phyloP scores from a whole-genome alignment of 129 eudicot genomes.

The Erigeron canadensis region DNA sequence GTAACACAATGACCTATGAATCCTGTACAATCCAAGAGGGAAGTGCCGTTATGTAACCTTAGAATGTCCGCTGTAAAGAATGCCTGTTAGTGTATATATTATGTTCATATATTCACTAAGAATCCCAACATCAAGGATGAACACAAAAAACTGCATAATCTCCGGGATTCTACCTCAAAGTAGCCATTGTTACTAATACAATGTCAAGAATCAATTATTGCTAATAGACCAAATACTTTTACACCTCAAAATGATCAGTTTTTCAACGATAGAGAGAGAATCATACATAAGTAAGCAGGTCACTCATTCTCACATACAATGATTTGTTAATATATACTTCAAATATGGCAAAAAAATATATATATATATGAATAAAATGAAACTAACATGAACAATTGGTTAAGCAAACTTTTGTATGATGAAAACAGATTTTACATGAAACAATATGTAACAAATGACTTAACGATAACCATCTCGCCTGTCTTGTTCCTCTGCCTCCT shows the following conservation, averaged over 20 bases:
- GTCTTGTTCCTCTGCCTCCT: conserved; percentile 94
- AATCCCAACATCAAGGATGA: neutral
- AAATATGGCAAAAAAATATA: neutral
- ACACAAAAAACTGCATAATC: neutral
- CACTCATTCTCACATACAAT: neutral
- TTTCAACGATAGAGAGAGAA: conserved; percentile 8
- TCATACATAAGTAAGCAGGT: neutral
- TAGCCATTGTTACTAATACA: neutral
- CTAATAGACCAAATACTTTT: conserved; percentile 2
- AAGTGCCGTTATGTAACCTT: neutral
- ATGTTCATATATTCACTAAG: too few species aligned
- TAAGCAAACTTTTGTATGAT: conserved; percentile 14
- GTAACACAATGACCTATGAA: conserved; percentile 17
- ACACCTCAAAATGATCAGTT: conserved; percentile 14
- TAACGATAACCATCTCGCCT: conserved; percentile 67
- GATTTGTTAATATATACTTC: neutral
- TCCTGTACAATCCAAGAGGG: conserved; percentile 4
- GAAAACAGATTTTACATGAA: conserved; percentile 6
- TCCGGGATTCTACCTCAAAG: neutral
- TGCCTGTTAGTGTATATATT: too few species aligned
- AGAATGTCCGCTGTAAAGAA: too few species aligned
- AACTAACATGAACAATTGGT: neutral
- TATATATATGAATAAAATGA: neutral
- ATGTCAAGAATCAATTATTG: neutral
- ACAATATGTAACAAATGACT: conserved; percentile 17